Evolutionary conservation across 495 filamentous ascomycete species (phyloP).

Genomic region (Xylaria palmicola): DNA sequence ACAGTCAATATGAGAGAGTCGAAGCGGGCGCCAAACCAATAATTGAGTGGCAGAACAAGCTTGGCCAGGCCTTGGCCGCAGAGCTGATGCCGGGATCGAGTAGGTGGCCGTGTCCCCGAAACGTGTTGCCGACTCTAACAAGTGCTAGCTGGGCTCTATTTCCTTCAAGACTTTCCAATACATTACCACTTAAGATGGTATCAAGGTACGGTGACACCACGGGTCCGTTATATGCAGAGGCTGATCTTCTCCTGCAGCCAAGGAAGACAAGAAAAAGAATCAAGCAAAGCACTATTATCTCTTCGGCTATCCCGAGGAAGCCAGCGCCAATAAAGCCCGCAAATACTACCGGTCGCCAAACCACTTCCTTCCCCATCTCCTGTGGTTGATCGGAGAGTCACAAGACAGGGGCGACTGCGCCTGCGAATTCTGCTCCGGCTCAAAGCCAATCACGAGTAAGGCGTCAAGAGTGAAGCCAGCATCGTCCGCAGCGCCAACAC

Average conservation of each 20-base stretch:
- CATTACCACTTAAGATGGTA: conserved; percentile 19
- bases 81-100: conserved; percentile 13
- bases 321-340: neutral
- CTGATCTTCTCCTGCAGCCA: neutral
- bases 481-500: neutral
- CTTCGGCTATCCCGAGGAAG: conserved; percentile 41
- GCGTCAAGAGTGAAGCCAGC: neutral
- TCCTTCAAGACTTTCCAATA: conserved; percentile 6
- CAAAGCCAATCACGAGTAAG: conserved; percentile 14
- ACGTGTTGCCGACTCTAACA: neutral
- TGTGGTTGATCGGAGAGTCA: conserved; percentile 38
- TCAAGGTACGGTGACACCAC: conserved; percentile 5
- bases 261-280: conserved; percentile 14
- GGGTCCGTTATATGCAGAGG: neutral
- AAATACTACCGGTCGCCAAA: conserved; percentile 37
- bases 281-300: conserved; percentile 38
- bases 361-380: conserved; percentile 42
- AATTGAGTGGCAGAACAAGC: conserved; percentile 19
- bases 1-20: conserved; percentile 16
- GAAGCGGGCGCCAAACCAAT: conserved; percentile 11
- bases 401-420: conserved; percentile 34
- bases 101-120: neutral
- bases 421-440: conserved; percentile 17
- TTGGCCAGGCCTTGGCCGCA: conserved; percentile 13
- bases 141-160: conserved; percentile 6